Percentiles rank a stretch among this genome's conserved stretches.
Evolutionary conservation across 2,329 filamentous ascomycete genomes (phyloP).

Genomic region (Ophiostoma sp.): DNA sequence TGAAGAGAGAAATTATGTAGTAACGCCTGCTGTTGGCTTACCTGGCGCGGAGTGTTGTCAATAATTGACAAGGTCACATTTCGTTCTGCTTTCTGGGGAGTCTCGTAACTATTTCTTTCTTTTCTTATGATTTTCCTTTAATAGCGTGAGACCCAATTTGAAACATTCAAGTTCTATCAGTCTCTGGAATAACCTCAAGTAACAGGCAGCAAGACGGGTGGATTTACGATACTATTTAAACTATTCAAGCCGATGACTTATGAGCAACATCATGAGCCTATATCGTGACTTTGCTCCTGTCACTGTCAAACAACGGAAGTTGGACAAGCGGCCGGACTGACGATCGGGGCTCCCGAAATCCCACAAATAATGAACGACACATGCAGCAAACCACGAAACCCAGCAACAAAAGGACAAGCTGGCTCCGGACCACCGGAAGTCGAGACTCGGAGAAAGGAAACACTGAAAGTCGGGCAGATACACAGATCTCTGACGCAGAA

Average conservation of each 20-base stretch:
- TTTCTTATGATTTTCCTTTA: no score
- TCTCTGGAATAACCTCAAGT: no score
- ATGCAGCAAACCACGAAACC: neutral
- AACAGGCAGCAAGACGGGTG: no score
- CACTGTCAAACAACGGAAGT: neutral
- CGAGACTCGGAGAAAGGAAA: neutral
- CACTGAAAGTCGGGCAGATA: neutral
- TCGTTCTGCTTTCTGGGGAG: no score
- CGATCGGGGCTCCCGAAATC: neutral
- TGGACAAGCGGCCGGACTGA: neutral
- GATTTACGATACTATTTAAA: neutral
- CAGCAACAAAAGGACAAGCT: neutral
- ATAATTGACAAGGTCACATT: no score
- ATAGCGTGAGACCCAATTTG: no score
- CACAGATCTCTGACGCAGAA: neutral
- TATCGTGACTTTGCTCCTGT: neutral
- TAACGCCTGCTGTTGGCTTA: no score
- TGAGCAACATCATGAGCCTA: neutral
- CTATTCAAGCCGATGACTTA: neutral
- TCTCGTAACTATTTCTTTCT: no score
- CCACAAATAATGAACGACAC: neutral
- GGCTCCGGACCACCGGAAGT: conserved; percentile 1
- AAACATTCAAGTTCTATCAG: no score
- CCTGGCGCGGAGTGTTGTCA: no score
- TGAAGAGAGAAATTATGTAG: no score